Percentiles rank a stretch among this genome's conserved stretches.
phyloP scores from a whole-genome alignment of 2,329 filamentous ascomycete species.

The Metarhizium anisopliae region DNA sequence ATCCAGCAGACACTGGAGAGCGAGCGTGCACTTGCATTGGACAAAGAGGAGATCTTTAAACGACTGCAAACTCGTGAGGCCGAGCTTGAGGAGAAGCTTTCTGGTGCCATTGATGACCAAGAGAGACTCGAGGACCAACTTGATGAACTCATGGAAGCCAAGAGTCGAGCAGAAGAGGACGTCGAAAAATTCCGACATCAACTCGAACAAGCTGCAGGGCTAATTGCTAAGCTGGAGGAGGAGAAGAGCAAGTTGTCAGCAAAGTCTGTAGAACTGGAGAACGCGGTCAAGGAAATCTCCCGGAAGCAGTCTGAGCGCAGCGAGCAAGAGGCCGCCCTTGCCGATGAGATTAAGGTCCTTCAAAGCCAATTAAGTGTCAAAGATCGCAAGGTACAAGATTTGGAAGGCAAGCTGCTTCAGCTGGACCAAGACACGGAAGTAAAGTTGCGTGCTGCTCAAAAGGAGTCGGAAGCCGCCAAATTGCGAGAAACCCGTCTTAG shows the following conservation, averaged over 20 bases:
- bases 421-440: conserved; percentile 83
- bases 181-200: conserved; percentile 71
- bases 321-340: conserved; percentile 65
- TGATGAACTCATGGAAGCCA: conserved; percentile 78
- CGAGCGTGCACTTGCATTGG: conserved; percentile 86
- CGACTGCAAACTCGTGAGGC: conserved; percentile 86
- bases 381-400: conserved; percentile 79
- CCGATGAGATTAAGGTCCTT: conserved; percentile 81
- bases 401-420: conserved; percentile 76
- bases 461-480: conserved; percentile 68
- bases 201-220: conserved; percentile 80
- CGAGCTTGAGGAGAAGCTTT: conserved; percentile 86
- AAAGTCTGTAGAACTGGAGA: conserved; percentile 61
- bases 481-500: conserved; percentile 66
- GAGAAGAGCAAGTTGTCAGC: conserved; percentile 71
- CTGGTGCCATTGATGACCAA: conserved; percentile 87
- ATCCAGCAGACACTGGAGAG: conserved; percentile 94
- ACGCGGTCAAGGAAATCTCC: conserved; percentile 61
- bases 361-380: conserved; percentile 84
- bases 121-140: conserved; percentile 90
- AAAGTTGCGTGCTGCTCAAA: conserved; percentile 68
- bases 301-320: conserved; percentile 63
- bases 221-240: conserved; percentile 77
- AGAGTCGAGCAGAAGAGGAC: conserved; percentile 80
- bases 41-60: conserved; percentile 99